Base-by-base conservation (phyloP, 208 protist species). In the Zelonia costaricensis region DNA sequence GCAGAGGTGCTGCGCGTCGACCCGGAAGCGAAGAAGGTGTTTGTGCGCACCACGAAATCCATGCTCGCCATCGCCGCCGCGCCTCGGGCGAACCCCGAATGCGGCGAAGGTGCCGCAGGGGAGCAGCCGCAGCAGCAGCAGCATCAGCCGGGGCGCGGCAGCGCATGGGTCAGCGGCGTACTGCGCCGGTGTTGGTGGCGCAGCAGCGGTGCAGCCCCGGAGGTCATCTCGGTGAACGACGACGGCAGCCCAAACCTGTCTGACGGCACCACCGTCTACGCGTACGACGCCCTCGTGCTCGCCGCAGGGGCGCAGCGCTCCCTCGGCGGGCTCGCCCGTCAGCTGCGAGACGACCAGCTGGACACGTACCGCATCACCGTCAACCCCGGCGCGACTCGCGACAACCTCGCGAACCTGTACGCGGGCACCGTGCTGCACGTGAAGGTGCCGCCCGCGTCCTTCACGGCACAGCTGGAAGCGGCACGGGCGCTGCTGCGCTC, bases 201-300 rank as follows among this genome's bases (percentile, higher is more conserved):
- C 46, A 60, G 59, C 16, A 20, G 30, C 3, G 22, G 25, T 5
- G 16, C 33, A 10, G 22, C 23, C 6, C 22, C 36, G 16, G 38
- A 59, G 43, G n/a, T 57, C 1, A 16, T 61, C 25, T 65, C 57
- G 7, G 12, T 43, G 38, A 64, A 68, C 31, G 49, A 45, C 4
- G 72, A 77, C 23, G 61, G 62, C 46, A 71, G 57, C 63, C 27
- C 23, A 18, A 69, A 47, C 23, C 69, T 67, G 4, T 35, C 31
- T 0, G 69, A 80, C 42, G 82, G 76, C 12, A 67, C 63, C 9
- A 61, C 72, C 23, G 69, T 70, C 5, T 82, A 84, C 52, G 58
- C 72, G 31, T 95, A 95, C 69, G 90, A 95, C 55, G 84, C 80
- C 23, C 74, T 95, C n/a, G 71, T 95, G 4, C 45, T 95, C 28